Base-by-base conservation (phyloP, 805 yeast genomes). In the Candida maesae region DNA sequence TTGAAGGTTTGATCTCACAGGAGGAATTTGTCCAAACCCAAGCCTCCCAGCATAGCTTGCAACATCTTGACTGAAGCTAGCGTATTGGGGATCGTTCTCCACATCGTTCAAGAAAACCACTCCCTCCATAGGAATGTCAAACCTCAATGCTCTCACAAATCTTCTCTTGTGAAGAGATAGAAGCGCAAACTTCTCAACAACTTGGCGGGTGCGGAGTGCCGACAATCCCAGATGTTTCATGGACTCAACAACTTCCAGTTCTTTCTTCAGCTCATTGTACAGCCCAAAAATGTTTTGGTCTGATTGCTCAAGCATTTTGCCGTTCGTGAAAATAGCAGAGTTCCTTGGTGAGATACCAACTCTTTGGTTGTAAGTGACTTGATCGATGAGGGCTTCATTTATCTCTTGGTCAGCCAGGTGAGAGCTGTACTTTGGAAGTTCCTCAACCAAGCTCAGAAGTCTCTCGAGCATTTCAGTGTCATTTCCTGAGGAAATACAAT, bases 81-180 rank as follows among this genome's bases (percentile, higher is more conserved):
- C 52, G 55, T 85, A 89, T 24, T 65, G 69, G 1, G 58, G 52
- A 55, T 87, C 95, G 0, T 46, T 55, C 49, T 80, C 95, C 6
- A 91, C 65, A 58, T 93, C 84, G 55, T 91, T 93, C 53, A 91
- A 70, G 66, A 79, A 89, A 1, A 84, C 68, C 7, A 89, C 73
- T 0, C 54, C 61, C 13, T 7, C 16, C 5, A 46, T 41, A 30
- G 59, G 44, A 27, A 70, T 36, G 33, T 47, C 18, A 58, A 54
- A 42, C 65, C 71, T 33, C 20, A 38, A 11, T 31, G 47, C 13
- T 28, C 42, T 16, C 38, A 40, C 6, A 31, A 38, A 33, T 44
- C 54, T 35, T 38, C 48, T 34, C 50, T 55, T 35, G 43, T 35
- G 24, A 6, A 52, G 36, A 0, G 61, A 46, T 1, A 61, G 33